phyloP scores from a whole-genome alignment of 2,329 filamentous ascomycete genomes.

The Talaromyces sp. region DNA sequence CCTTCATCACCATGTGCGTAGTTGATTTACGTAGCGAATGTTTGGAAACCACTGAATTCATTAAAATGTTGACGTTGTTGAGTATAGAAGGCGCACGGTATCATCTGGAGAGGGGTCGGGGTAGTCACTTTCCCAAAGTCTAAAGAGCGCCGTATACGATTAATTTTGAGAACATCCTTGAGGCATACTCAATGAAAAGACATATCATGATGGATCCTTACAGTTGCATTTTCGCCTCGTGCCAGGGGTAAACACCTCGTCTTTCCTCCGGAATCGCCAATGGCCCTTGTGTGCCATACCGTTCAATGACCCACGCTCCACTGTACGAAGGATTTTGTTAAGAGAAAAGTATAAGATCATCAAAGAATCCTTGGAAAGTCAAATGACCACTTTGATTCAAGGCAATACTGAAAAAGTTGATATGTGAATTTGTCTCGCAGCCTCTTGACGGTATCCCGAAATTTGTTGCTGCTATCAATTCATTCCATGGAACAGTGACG shows the following conservation, averaged over 20 bases:
- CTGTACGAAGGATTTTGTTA: conserved; percentile 7
- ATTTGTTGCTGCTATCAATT: not conserved
- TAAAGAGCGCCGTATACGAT: not conserved
- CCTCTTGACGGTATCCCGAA: not conserved
- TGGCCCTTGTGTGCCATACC: conserved; percentile 13
- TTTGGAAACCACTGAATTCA: conserved; percentile 12
- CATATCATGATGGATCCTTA: not conserved
- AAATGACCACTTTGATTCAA: conserved; percentile 9
- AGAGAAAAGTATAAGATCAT: conserved; percentile 13
- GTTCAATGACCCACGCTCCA: conserved; percentile 12
- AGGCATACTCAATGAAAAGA: not conserved
- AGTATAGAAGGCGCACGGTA: conserved; percentile 7
- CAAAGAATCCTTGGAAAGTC: conserved; percentile 13
- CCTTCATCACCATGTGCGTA: conserved; percentile 31
- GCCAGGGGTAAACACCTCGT: conserved; percentile 15
- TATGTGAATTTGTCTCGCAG: conserved; percentile 9
- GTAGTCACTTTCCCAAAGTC: conserved; percentile 11
- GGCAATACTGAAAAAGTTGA: conserved; percentile 10
- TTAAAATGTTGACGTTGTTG: conserved; percentile 15
- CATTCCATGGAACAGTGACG: conserved; percentile 9
- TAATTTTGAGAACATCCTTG: not conserved
- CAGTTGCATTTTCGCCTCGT: conserved; percentile 14
- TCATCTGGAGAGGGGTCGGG: conserved; percentile 7
- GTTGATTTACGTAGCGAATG: conserved; percentile 25
- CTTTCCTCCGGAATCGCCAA: conserved; percentile 2